Evolutionary conservation across 768 basidiomycete species (phyloP).

Genomic region (Suillus alpinus): DNA sequence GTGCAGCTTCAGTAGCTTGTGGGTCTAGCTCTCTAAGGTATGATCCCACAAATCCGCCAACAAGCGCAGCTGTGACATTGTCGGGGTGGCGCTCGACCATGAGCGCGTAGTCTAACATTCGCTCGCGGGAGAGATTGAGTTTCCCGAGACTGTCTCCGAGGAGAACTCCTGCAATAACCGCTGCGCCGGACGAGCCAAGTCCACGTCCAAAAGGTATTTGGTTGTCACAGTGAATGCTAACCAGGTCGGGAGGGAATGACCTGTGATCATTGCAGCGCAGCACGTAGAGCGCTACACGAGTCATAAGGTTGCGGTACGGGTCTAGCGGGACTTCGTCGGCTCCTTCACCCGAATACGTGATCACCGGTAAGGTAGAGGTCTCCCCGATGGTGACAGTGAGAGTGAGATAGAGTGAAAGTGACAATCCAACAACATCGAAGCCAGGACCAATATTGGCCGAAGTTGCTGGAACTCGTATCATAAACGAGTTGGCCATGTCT

Average conservation of each 20-base stretch:
- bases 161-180: conserved; percentile 96
- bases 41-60: conserved; percentile 96
- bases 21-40: conserved; percentile 89
- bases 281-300: conserved; percentile 96
- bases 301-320: conserved; percentile 95
- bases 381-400: conserved; percentile 56
- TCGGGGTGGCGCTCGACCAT: conserved; percentile 99
- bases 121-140: conserved; percentile 61
- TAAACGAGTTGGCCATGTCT: conserved; percentile 39
- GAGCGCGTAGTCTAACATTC: conserved; percentile 91
- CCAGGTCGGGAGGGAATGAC: conserved; percentile 72
- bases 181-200: conserved; percentile 95
- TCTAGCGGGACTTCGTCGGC: conserved; percentile 88
- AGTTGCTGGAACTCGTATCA: conserved; percentile 90
- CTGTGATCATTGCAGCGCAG: conserved; percentile 81
- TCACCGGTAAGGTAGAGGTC: conserved; percentile 47
- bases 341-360: conserved; percentile 87
- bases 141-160: conserved; percentile 82
- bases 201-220: conserved; percentile 98
- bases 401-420: conserved; percentile 81
- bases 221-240: conserved; percentile 73
- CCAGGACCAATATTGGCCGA: conserved; percentile 99
- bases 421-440: conserved; percentile 99
- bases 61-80: conserved; percentile 95
- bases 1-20: conserved; percentile 76